phyloP scores from a whole-genome alignment of 768 basidiomycete genomes.

The Coprinopsis strossmayeri region DNA sequence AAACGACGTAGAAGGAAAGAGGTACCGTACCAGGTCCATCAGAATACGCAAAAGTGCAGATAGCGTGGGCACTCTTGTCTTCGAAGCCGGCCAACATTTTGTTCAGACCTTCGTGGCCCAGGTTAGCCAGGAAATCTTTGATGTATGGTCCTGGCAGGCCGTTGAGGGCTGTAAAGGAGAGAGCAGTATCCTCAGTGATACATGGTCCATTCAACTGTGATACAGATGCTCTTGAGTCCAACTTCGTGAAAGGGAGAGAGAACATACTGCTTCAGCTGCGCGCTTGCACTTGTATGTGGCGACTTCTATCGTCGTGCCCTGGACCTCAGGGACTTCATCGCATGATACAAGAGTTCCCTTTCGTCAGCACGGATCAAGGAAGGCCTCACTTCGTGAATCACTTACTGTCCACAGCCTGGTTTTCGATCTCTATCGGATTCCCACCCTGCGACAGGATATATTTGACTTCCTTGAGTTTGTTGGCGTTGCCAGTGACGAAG shows the following conservation, averaged over 20 bases:
- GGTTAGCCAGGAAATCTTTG: constrained; percentile 78
- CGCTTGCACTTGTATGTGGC: constrained; percentile 80
- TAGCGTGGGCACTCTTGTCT: constrained; percentile 75
- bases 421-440: constrained; percentile 69
- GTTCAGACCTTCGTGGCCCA: constrained; percentile 91
- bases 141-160: constrained; percentile 97
- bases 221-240: neutral
- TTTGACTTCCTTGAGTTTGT: constrained; percentile 86
- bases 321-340: constrained; percentile 79
- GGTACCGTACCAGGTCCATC: constrained; percentile 55
- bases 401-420: constrained; percentile 75
- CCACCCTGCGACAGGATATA: constrained; percentile 65
- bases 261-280: constrained; percentile 73
- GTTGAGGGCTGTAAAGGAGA: constrained; percentile 82
- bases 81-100: constrained; percentile 71
- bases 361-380: constrained; percentile 4
- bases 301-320: constrained; percentile 89
- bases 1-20: neutral
- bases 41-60: constrained; percentile 96
- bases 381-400: neutral
- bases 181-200: constrained; percentile 89
- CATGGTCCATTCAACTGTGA: constrained; percentile 40
- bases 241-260: neutral
- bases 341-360: too few species aligned
- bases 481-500: constrained; percentile 92